Base-by-base conservation (phyloP, 768 basidiomycete species). In the Suillus cothurnatus region DNA sequence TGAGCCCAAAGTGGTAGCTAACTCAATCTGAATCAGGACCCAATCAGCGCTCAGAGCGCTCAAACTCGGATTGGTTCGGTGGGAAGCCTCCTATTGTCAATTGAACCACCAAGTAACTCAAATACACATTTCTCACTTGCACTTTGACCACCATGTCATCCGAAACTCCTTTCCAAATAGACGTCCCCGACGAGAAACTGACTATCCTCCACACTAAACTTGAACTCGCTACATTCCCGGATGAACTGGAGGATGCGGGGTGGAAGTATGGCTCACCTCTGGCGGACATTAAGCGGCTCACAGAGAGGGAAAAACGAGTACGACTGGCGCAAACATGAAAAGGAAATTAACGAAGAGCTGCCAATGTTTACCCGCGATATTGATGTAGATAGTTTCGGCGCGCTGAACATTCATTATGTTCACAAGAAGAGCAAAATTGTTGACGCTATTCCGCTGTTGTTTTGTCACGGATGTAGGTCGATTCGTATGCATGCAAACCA, bases 371-470 rank as follows among this genome's bases (percentile, higher is more conserved):
- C 81, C 1, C 72, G 79, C 21, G 81, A 84, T 45, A 80, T 89
- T 28, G 72, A 78, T 2, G 81, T 88, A 2, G 81, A 81, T 12
- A 79, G 77, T 3, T 82, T 81, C 64, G 85, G 81, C 0, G 71
- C 76, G 5, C 74, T 87, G 50, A 82, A 84, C 65, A 81, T 88
- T 8, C 87, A 90, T 66, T 89, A 86, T 61, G 80, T 88, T 14
- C 86, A 88, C 71, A 78, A 85, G 73, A 81, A 76, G 71, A 87
- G 86, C 69, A 63, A 66, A 11, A 68, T 77, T 0, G 66, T 66
- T 1, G 72, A 76, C n/a, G 86, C 87, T 0, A 84, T 89, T 34
- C 87, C 88, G 1, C 71, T 90, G 21, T 74, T 89, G 32, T 88
- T 85, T 66, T 80, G 88, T 15, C 88, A 89, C 65, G 88, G 88